Percentiles rank a stretch among this genome's conserved stretches.
These are phyloP conservation scores for Daedaleopsis nitida DNA, from an alignment of 768 basidiomycete species.

Conservation along the genomic window DNA sequence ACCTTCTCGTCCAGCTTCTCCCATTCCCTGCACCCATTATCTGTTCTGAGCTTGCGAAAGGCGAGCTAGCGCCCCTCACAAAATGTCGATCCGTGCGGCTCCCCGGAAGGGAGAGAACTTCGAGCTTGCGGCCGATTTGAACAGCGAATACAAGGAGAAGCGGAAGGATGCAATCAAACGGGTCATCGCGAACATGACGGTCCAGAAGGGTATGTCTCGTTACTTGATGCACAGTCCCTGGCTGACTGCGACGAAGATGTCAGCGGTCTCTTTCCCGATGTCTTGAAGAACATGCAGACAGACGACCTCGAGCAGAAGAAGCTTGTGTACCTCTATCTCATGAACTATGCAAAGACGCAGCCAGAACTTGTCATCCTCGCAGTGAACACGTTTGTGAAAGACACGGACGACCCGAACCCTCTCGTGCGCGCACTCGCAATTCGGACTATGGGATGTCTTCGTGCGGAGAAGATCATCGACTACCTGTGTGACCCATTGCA, in stretches of 20 bases:
- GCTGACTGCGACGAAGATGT: slow-evolving; percentile 54
- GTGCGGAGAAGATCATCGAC: slow-evolving; percentile 98
- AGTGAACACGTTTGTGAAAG: slow-evolving; percentile 98
- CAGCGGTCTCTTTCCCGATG: slow-evolving; percentile 95
- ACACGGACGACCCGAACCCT: slow-evolving; percentile 95
- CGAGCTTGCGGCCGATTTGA: slow-evolving; percentile 95
- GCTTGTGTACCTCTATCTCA: slow-evolving; percentile 97
- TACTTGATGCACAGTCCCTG: background rate
- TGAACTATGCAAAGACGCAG: slow-evolving; percentile 99
- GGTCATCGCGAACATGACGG: slow-evolving; percentile 98
- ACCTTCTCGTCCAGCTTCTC: too few relatives aligned
- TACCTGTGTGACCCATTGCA: slow-evolving; percentile 96
- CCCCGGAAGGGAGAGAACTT: slow-evolving; percentile 81
- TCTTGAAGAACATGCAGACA: slow-evolving; percentile 99
- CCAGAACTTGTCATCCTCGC: slow-evolving; percentile 98
- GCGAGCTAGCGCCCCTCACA: too few relatives aligned
- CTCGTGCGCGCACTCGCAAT: slow-evolving; percentile 96
- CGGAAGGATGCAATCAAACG: slow-evolving; percentile 98
- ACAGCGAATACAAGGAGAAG: slow-evolving; percentile 93
- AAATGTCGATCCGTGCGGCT: slow-evolving; percentile 24
- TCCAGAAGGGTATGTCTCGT: slow-evolving; percentile 80
- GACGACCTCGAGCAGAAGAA: slow-evolving; percentile 99
- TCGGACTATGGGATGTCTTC: slow-evolving; percentile 95
- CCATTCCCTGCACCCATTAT: too few relatives aligned
- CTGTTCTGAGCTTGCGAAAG: too few relatives aligned